These are phyloP conservation scores for Metarhizium robertsii DNA, from an alignment of 2,329 filamentous ascomycete genomes.

Conservation along the genomic window DNA sequence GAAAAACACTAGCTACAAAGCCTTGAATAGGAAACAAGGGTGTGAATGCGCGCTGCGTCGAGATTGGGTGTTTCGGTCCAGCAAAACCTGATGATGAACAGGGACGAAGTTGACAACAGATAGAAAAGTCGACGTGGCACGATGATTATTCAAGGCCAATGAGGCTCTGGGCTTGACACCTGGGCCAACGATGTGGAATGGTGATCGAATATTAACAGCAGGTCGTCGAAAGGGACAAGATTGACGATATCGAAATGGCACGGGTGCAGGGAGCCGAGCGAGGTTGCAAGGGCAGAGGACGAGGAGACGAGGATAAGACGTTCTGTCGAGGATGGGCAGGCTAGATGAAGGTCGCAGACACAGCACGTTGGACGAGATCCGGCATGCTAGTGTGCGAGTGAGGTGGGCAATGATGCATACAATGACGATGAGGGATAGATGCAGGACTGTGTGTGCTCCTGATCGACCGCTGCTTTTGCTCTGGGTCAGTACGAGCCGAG, in stretches of 20 bases:
- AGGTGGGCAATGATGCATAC: conserved; percentile 6
- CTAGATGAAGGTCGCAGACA: background rate
- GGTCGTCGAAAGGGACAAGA: background rate
- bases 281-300: background rate
- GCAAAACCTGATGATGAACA: background rate
- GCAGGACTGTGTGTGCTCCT: background rate
- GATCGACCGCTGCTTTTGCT: background rate
- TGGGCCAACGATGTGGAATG: background rate
- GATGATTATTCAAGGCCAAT: background rate
- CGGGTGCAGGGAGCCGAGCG: background rate
- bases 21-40: background rate
- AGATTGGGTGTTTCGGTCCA: background rate
- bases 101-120: background rate
- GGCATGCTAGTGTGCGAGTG: background rate
- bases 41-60: background rate
- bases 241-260: background rate
- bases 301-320: background rate
- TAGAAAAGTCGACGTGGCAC: background rate
- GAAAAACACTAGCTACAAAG: background rate
- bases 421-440: conserved; percentile 5
- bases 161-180: background rate
- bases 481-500: too few species aligned
- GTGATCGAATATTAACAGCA: background rate
- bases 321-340: background rate
- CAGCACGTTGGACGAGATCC: conserved; percentile 1